Evolutionary conservation across 129 eudicot species (phyloP), one percentile per base, ranked within the genome.

Genomic region (Centrapalus pauciflorus): DNA sequence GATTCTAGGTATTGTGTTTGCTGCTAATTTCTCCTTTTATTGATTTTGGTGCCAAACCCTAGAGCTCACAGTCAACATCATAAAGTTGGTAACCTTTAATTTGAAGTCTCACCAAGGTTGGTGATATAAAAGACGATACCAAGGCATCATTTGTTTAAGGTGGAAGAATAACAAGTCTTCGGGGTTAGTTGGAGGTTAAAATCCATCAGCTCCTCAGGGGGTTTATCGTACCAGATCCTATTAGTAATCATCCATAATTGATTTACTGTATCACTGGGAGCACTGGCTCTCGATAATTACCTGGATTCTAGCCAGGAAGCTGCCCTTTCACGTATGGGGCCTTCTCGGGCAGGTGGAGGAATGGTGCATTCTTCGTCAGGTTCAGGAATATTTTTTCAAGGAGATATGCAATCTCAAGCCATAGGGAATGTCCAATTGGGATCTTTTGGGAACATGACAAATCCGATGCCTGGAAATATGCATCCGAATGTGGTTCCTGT

Each of bases 361-460:
- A 49, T 75, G 55, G 46, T 83, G 60, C 86, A 88, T 61, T 80
- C 96, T 34, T 78, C 96, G 46, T 79, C 89, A 38, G 82, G 82
- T 68, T 88, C 92, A 12, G 92, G 89, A 26, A 82, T 88, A 29
- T 80, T 84, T 52, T 88, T 69, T 68, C 96, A 85, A 69, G 92
- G 81, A 59, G 89, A 84, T 75, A 76, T 73, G 20, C 77, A 62
- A 26, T 72, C 80, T 49, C 88, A n/a, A n/a, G n/a, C 64, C 7
- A 19, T 16, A 3, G 79, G 74, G 33, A 83, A 78, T 64, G 51
- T 85, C 16, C 82, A 76, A 64, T 63, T 84, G 69, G 74, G 73
- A 66, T 79, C 86, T 50, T 76, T 81, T 54, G 83, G 85, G 61
- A 81, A 84, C 81, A 76, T 86, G 12, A 48, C 66, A 6, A 79